Evolutionary conservation across 805 yeast species (phyloP).

Genomic region (Isabelozyma pseudorhagii): DNA sequence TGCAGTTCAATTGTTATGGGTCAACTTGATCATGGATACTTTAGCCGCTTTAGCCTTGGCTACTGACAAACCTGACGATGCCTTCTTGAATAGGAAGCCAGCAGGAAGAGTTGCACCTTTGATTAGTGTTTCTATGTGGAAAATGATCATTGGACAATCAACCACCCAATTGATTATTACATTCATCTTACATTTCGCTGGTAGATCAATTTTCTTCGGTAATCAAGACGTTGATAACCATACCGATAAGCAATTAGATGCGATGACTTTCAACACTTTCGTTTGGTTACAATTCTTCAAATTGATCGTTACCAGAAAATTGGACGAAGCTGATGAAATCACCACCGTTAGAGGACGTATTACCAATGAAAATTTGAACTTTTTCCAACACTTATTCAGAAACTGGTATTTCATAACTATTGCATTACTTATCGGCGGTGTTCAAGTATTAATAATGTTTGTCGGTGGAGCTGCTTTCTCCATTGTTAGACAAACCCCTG

Average conservation of each 20-base stretch:
- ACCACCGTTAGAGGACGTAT: slow-evolving; percentile 55
- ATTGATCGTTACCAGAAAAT: slow-evolving; percentile 82
- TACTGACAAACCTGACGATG: slow-evolving; percentile 91
- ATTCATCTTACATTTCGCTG: slow-evolving; percentile 77
- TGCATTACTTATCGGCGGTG: slow-evolving; percentile 70
- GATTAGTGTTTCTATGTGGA: slow-evolving; percentile 94
- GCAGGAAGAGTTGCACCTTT: slow-evolving; percentile 76
- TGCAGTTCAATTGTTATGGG: slow-evolving; percentile 97
- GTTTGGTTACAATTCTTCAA: slow-evolving; percentile 98
- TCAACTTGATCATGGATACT: slow-evolving; percentile 96
- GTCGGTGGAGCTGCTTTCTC: slow-evolving; percentile 97
- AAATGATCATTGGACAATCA: slow-evolving; percentile 92
- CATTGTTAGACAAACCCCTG: slow-evolving; percentile 72
- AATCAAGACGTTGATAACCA: slow-evolving; percentile 30
- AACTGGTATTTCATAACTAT: slow-evolving; percentile 81
- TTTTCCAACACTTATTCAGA: slow-evolving; percentile 76
- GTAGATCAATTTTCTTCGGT: slow-evolving; percentile 51
- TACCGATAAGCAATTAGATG: slow-evolving; percentile 59
- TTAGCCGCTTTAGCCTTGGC: slow-evolving; percentile 97
- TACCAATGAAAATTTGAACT: slow-evolving; percentile 65
- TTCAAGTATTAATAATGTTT: slow-evolving; percentile 88
- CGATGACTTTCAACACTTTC: slow-evolving; percentile 92
- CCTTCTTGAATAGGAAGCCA: slow-evolving; percentile 76
- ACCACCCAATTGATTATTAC: slow-evolving; percentile 75
- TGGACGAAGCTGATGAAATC: slow-evolving; percentile 82